Conservation (phyloP, 1,139 yeast species). For the Debaryomyces sp. region DNA sequence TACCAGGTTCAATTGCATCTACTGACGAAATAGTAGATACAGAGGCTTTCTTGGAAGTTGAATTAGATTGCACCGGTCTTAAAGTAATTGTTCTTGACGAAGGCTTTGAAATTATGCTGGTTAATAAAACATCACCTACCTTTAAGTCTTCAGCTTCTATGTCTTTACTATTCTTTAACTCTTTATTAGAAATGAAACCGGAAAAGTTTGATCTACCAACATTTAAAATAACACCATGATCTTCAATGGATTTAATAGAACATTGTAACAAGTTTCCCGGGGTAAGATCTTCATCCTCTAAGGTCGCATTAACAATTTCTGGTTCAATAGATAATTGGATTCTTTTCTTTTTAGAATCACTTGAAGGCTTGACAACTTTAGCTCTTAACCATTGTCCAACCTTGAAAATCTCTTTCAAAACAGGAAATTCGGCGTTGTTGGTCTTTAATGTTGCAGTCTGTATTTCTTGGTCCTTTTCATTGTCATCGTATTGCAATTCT, state of each 20-base stretch:
- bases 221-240: conserved; percentile 82
- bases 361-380: conserved; percentile 54
- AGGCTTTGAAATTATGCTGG: conserved; percentile 47
- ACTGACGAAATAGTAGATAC: conserved; percentile 64
- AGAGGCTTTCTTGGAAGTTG: conserved; percentile 42
- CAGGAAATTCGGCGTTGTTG: conserved; percentile 51
- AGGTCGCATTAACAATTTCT: conserved; percentile 58
- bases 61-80: conserved; percentile 37
- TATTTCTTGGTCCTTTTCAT: conserved; percentile 31
- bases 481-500: conserved; percentile 44
- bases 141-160: conserved; percentile 21
- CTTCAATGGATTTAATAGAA: conserved; percentile 79
- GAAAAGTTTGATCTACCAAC: conserved; percentile 58
- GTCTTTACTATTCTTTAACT: conserved; percentile 34
- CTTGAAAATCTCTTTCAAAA: conserved; percentile 54
- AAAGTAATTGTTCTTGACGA: conserved; percentile 65
- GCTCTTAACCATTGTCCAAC: conserved; percentile 90
- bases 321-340: conserved; percentile 81
- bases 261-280: conserved; percentile 73
- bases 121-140: conserved; percentile 53
- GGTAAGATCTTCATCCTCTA: conserved; percentile 66
- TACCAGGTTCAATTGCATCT: conserved; percentile 85
- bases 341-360: conserved; percentile 54
- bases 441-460: conserved; percentile 30
- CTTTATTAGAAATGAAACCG: conserved; percentile 82